Conservation (phyloP, 202 grass and related monocot genomes). For the Alloteropsis angusta region DNA sequence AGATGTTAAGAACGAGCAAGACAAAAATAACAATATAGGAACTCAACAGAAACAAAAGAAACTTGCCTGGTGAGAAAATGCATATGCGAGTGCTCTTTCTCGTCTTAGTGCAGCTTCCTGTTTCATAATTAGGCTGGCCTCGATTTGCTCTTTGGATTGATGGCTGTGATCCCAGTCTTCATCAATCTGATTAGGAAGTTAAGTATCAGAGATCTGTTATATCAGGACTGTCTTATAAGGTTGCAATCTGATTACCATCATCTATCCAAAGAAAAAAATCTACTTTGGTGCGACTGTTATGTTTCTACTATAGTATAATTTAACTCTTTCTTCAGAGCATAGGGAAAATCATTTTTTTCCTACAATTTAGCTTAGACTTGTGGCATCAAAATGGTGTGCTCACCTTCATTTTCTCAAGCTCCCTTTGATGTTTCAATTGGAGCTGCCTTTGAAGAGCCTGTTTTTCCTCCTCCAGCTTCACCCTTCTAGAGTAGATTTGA, state of each 20-base stretch:
- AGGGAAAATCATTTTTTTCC: not conserved
- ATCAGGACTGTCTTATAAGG: not conserved
- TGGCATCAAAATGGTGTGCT: constrained; percentile 9
- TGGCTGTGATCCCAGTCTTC: constrained; percentile 82
- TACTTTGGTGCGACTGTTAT: not conserved
- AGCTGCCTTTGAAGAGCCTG: constrained; percentile 72
- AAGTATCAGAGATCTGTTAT: not conserved
- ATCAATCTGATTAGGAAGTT: constrained; percentile 38
- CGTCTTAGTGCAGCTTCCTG: constrained; percentile 77
- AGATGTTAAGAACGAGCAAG: not conserved
- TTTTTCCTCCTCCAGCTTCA: constrained; percentile 77
- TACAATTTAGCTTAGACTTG: constrained; percentile 1
- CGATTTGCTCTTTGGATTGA: constrained; percentile 73
- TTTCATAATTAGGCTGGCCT: constrained; percentile 54
- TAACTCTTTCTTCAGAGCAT: not conserved
- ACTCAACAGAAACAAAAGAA: constrained; percentile 2
- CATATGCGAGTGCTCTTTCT: constrained; percentile 81
- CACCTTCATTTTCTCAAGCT: constrained; percentile 78
- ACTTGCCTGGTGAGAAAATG: constrained; percentile 89
- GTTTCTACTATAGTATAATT: not conserved
- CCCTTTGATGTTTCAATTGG: constrained; percentile 57
- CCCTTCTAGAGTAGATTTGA: constrained; percentile 64
- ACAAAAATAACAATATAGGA: not conserved
- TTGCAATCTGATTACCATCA: not conserved
- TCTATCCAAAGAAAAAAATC: not conserved